These are phyloP conservation scores for Xenoacremonium recifei DNA, from an alignment of 2,329 filamentous ascomycete genomes.

Conservation along the genomic window DNA sequence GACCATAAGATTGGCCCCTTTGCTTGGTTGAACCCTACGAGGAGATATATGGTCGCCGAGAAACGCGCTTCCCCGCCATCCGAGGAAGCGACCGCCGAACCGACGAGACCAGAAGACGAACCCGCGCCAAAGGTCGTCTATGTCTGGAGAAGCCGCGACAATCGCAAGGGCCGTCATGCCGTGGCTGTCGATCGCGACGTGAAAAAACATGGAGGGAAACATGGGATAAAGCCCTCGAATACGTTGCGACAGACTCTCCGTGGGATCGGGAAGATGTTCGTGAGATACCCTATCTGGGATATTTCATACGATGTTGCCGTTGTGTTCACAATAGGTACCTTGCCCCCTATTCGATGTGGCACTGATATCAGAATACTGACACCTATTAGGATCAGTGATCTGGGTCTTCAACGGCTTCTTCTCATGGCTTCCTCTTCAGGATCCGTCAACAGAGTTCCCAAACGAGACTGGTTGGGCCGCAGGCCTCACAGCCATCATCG, in stretches of 20 bases:
- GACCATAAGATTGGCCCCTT: constrained; percentile 9
- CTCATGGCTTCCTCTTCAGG: constrained; percentile 57
- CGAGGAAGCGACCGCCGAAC: not conserved
- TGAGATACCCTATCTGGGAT: constrained; percentile 39
- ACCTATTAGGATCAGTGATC: constrained; percentile 38
- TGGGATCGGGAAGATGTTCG: constrained; percentile 35
- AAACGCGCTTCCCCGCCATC: not conserved
- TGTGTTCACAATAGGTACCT: constrained; percentile 37
- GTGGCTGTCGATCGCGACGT: constrained; percentile 20
- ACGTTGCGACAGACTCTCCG: constrained; percentile 27
- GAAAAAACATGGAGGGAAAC: constrained; percentile 7
- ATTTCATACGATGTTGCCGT: constrained; percentile 41
- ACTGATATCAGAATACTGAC: constrained; percentile 4
- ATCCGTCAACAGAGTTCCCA: constrained; percentile 51
- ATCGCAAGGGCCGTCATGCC: constrained; percentile 41
- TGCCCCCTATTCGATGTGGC: not conserved
- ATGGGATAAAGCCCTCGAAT: constrained; percentile 20
- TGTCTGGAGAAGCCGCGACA: constrained; percentile 42
- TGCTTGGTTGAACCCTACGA: constrained; percentile 11
- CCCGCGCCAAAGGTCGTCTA: constrained; percentile 28
- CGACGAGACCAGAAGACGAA: not conserved
- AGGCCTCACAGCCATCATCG: constrained; percentile 64
- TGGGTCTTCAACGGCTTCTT: constrained; percentile 65
- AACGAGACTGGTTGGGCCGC: constrained; percentile 53
- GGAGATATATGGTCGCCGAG: constrained; percentile 6